Evolutionary conservation across 148 eudicot species (phyloP), one percentile per base, ranked within the genome.

Genomic region (Cornus florida): DNA sequence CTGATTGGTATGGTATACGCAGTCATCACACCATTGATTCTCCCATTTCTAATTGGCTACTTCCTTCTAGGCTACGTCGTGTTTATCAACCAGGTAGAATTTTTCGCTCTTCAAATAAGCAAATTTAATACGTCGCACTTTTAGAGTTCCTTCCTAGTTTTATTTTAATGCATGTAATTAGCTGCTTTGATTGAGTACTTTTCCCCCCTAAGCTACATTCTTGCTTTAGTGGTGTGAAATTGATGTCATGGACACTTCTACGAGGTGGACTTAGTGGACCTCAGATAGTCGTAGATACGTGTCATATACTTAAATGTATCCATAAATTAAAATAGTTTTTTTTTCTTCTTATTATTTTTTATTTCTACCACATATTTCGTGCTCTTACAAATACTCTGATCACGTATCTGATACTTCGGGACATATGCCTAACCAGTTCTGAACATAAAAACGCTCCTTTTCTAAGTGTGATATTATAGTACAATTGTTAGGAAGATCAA

Each of bases 1-100:
- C 78, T 95, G 75, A 92, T 95, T 22, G 98, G 98, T 79, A 88
- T 88, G 90, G 90, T 90, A 43, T 95, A 95, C 74, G 94, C 98
- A 6, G 91, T 93, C 31, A 93, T 95, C 23, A 90, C 98, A 60
- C 98, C 98, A 9, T 83, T 95, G 89, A 86, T 95, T 80, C 94
- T 93, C 75, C 98, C 97, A 7, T 93, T 95, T 81, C 91, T 93
- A 41, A 89, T 95, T 70, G 95, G 91, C 86, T 95, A 93, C 84
- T 86, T 95, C 75, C 82, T 89, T 77, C 86, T 93, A 8, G 98
- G 98, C 79, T 95, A 95, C 70, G 86, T 88, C 67, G 97, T 95
- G 77, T 93, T 90, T 81, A 78, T 95, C 79, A 91, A 95, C 76
- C 98, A 95, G 97, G 98, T 93, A 72, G 13, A 81, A 46, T 67